phyloP scores from a whole-genome alignment of 1,284 basidiomycete genomes.

The Ustilago shanxiensis region DNA sequence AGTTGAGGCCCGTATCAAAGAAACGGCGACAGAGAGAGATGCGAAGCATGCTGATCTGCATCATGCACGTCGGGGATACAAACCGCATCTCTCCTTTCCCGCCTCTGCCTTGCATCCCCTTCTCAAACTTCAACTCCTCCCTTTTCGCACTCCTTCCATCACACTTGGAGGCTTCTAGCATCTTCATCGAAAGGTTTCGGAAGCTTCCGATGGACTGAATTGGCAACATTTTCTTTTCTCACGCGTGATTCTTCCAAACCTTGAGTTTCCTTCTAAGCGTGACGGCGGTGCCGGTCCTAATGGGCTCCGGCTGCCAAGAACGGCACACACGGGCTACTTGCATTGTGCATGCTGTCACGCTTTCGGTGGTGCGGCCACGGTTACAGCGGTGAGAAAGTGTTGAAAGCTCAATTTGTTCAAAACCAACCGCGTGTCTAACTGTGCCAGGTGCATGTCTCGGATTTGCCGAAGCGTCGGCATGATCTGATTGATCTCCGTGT shows the following conservation, averaged over 20 bases:
- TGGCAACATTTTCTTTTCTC: background rate
- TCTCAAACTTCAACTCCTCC: background rate
- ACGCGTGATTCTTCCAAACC: background rate
- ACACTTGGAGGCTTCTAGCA: too few relatives aligned
- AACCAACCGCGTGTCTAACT: background rate
- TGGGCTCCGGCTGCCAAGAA: background rate
- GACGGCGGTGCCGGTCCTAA: background rate
- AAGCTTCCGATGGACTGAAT: background rate
- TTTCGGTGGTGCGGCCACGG: background rate
- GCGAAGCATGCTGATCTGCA: constrained; percentile 17
- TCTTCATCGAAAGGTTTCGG: background rate
- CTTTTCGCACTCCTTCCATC: too few relatives aligned
- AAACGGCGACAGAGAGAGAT: background rate
- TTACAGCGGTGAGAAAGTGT: background rate
- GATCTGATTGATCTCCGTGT: background rate
- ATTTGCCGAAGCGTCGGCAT: constrained; percentile 10
- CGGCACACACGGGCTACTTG: background rate
- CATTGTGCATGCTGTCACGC: background rate
- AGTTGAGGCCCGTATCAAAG: background rate
- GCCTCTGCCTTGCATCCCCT: background rate
- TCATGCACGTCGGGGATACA: constrained; percentile 32
- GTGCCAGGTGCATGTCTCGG: background rate
- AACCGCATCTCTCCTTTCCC: background rate
- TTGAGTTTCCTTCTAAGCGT: background rate
- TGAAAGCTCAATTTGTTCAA: background rate